Conservation (phyloP, 2,329 filamentous ascomycete genomes). For the Aureobasidium sp. region DNA sequence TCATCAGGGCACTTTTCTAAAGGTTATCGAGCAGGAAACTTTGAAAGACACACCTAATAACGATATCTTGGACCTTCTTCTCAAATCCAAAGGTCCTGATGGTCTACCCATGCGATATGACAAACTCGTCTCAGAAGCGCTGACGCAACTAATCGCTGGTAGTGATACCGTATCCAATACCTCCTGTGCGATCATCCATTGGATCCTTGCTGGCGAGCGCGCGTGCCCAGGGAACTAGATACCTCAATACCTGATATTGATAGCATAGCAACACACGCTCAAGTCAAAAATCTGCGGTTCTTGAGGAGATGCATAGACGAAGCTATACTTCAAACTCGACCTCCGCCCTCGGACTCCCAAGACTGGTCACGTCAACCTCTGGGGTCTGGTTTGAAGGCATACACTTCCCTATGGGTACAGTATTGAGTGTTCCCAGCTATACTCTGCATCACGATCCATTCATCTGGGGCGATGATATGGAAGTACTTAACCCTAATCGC, state of each 20-base stretch:
- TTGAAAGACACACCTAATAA: too few relatives aligned
- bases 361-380: conserved; percentile 30
- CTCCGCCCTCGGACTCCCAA: conserved; percentile 28
- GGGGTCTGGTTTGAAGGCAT: conserved; percentile 29
- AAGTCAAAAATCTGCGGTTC: conserved; percentile 34
- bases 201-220: conserved; percentile 29
- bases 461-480: conserved; percentile 46
- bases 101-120: conserved; percentile 33
- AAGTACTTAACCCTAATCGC: conserved; percentile 43
- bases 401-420: conserved; percentile 34
- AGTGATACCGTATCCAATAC: conserved; percentile 41
- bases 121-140: conserved; percentile 37
- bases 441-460: conserved; percentile 45
- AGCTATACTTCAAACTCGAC: conserved; percentile 36
- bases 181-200: conserved; percentile 30
- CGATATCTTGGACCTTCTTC: conserved; percentile 36
- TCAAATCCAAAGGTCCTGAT: conserved; percentile 34
- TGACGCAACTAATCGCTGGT: conserved; percentile 40
- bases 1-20: too few relatives aligned
- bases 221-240: conserved; percentile 35
- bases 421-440: conserved; percentile 45
- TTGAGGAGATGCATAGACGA: conserved; percentile 36
- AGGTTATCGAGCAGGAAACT: too few relatives aligned
- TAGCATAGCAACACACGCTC: conserved; percentile 25
- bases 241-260: conserved; percentile 26